Evolutionary conservation across 331 rosid genomes (phyloP).

Genomic region (Rosa hybrid): DNA sequence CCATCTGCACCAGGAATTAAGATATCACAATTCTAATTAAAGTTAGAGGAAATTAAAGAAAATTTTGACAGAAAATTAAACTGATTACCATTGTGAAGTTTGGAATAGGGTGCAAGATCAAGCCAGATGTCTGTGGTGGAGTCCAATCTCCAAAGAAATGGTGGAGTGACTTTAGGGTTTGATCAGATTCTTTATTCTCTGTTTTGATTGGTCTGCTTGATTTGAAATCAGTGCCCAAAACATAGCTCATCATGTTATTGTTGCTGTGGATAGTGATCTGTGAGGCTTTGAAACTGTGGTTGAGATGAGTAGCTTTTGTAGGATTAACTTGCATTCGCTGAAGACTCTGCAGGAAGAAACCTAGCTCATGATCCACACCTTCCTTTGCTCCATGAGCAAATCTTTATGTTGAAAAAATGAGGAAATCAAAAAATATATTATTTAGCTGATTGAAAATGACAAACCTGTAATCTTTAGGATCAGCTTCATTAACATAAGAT

Average conservation of each 20-base stretch:
- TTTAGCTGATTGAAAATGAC: neutral
- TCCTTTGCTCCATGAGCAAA: slow-evolving; percentile 54
- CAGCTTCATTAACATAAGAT: slow-evolving; percentile 53
- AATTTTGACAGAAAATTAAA: slow-evolving; percentile 6
- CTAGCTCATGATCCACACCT: slow-evolving; percentile 61
- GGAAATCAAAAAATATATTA: neutral
- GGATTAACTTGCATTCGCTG: slow-evolving; percentile 57
- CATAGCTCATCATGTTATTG: slow-evolving; percentile 50
- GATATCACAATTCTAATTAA: neutral
- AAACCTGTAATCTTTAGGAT: slow-evolving; percentile 66
- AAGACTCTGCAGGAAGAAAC: slow-evolving; percentile 70
- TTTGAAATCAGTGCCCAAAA: slow-evolving; percentile 86
- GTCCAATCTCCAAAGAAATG: slow-evolving; percentile 96
- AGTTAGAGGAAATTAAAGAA: slow-evolving; percentile 12
- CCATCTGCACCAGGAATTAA: slow-evolving; percentile 55
- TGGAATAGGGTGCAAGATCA: slow-evolving; percentile 88
- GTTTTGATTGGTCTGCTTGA: slow-evolving; percentile 47
- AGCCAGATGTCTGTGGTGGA: slow-evolving; percentile 82
- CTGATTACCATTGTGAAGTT: slow-evolving; percentile 50
- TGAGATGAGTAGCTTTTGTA: slow-evolving; percentile 54
- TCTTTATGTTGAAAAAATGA: slow-evolving; percentile 3
- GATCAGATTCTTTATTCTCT: slow-evolving; percentile 55
- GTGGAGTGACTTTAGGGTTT: slow-evolving; percentile 72
- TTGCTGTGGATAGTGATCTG: slow-evolving; percentile 37
- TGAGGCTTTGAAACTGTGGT: slow-evolving; percentile 48